Base-by-base conservation (phyloP, 306 rosid genomes). In the Medicago arabica region DNA sequence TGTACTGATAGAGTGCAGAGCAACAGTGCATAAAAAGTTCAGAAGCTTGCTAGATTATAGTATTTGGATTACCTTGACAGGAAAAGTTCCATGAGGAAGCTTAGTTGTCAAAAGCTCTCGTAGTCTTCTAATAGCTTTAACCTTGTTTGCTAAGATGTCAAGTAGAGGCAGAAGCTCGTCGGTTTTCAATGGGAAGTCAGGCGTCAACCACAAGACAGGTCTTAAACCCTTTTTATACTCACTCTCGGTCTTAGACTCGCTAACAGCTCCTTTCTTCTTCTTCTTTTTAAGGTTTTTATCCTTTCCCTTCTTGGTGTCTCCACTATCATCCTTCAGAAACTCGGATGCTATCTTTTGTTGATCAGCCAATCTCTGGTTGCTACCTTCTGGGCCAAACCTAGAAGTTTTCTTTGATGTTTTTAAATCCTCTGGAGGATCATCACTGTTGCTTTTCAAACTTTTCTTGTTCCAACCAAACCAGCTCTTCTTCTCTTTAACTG, bases 401-500 rank as follows among this genome's bases (percentile, higher is more conserved):
- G 95, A 88, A 75, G 65, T 83, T 82, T 95, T 95, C 86, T 88
- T 95, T 71, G 76, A 78, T 78, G 80, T 65, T 82, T 89, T 95
- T 21, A 90, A 80, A 76, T 95, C 98, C 66, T 92, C 97, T 1
- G 82, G 81, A 1, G 82, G 81, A 19, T 96, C 97, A 58, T 90
- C 97, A 68, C 67, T 75, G 59, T 82, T 83, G 49, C 83, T 84
- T 87, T 90, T 96, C 25, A 80, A 49, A 76, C 23, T 78, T 82
- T 96, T 96, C 85, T 92, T 95, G 78, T 92, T 95, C 99, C 97
- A 91, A 83, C 93, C 97, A 87, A 92, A 89, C 99, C 98, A 96
- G 87, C 97, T 81, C 87, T 96, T 96, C 87, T 90, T 96, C 79
- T 96, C 99, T 86, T 92, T 96, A 76, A 71, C 83, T 62, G 25